Percentiles rank a stretch among this genome's conserved stretches.
These are phyloP conservation scores for Cryptosporidium viatorum DNA, from an alignment of 169 alveolate genomes.

Conservation along the genomic window DNA sequence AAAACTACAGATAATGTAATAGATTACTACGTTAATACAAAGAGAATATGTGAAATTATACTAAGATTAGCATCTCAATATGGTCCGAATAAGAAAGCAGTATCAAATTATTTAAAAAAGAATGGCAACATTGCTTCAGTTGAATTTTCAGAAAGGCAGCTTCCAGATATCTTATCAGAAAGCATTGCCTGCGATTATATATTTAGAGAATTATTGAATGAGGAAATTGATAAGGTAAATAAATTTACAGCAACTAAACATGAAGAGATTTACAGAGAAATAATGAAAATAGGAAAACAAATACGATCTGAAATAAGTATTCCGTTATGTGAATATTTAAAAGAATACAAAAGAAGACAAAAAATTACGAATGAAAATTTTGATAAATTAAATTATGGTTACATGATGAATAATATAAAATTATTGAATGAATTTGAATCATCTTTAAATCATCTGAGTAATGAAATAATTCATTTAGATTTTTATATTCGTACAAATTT, in stretches of 20 bases:
- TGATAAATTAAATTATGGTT: not conserved
- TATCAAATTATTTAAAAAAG: constrained; percentile 5
- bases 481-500: constrained; percentile 78
- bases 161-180: constrained; percentile 46
- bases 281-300: constrained; percentile 71
- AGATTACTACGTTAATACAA: constrained; percentile 21
- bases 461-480: constrained; percentile 79
- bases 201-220: constrained; percentile 77
- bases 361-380: not conserved
- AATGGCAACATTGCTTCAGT: not conserved
- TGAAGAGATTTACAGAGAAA: constrained; percentile 74
- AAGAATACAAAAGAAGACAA: constrained; percentile 10
- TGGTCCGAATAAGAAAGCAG: constrained; percentile 51
- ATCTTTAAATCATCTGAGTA: constrained; percentile 75
- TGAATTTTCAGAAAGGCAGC: not conserved
- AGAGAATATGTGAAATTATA: constrained; percentile 28
- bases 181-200: constrained; percentile 45
- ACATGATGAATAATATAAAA: constrained; percentile 23
- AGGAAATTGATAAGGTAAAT: constrained; percentile 79
- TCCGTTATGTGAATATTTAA: constrained; percentile 21
- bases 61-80: constrained; percentile 38
- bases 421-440: not conserved
- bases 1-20: constrained; percentile 11
- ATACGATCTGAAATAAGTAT: constrained; percentile 63
- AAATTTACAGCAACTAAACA: constrained; percentile 78